These are phyloP conservation scores for Kernera saxatilis DNA, from an alignment of 345 rosid genomes.

Conservation along the genomic window DNA sequence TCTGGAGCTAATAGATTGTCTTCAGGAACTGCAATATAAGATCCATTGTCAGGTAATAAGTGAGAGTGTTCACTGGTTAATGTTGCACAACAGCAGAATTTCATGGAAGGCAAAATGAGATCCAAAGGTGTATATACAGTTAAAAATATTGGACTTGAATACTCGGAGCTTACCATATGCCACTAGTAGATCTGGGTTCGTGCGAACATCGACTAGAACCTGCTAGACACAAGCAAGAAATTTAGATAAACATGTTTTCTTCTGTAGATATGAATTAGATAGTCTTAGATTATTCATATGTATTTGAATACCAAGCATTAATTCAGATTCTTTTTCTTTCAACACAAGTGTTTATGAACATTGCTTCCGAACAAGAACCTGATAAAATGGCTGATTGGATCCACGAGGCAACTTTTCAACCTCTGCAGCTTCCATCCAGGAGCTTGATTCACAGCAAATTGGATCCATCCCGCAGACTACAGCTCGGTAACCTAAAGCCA, in stretches of 20 bases:
- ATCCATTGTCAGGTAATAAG: not conserved
- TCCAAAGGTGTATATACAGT: not conserved
- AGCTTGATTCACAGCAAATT: slow-evolving; percentile 73
- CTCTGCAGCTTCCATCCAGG: slow-evolving; percentile 87
- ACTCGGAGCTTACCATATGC: slow-evolving; percentile 61
- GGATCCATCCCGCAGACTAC: slow-evolving; percentile 98
- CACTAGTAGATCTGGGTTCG: slow-evolving; percentile 70
- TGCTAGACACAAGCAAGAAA: slow-evolving; percentile 28
- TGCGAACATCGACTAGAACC: slow-evolving; percentile 75
- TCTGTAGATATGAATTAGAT: not conserved
- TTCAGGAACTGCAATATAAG: slow-evolving; percentile 71
- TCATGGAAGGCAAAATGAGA: not conserved
- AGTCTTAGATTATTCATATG: not conserved
- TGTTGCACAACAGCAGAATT: not conserved
- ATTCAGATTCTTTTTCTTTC: not conserved
- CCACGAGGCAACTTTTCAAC: slow-evolving; percentile 71
- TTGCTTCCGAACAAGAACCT: slow-evolving; percentile 38
- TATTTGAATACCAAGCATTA: not conserved
- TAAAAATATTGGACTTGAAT: not conserved
- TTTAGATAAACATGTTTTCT: not conserved
- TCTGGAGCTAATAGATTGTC: slow-evolving; percentile 67
- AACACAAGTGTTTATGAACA: not conserved
- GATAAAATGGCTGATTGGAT: slow-evolving; percentile 89
- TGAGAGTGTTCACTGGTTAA: not conserved
- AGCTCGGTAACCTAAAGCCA: slow-evolving; percentile 63